phyloP scores from a whole-genome alignment of 768 basidiomycete species.

The Mycena kentingensis region DNA sequence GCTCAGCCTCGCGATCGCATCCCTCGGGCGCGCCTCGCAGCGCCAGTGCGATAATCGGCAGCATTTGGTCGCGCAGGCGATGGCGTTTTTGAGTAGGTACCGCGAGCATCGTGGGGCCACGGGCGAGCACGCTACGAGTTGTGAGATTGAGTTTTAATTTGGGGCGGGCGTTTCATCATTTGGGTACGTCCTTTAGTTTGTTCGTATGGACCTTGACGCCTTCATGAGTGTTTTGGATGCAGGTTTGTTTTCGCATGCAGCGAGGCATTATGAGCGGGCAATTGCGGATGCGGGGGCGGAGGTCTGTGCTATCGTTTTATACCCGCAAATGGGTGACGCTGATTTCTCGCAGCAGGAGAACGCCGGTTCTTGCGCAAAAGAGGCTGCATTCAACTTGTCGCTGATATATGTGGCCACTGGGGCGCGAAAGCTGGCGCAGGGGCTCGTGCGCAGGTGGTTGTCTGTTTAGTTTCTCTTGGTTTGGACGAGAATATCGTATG shows the following conservation, averaged over 20 bases:
- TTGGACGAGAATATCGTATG: too few relatives aligned
- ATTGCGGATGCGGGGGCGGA: constrained; percentile 59
- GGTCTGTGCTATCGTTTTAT: constrained; percentile 25
- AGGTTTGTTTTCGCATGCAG: constrained; percentile 84
- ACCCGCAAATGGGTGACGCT: neutral
- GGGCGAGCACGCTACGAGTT: constrained; percentile 41
- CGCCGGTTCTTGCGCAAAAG: constrained; percentile 54
- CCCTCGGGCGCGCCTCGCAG: constrained; percentile 88
- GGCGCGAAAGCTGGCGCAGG: constrained; percentile 67
- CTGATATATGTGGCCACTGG: constrained; percentile 82
- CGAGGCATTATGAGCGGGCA: constrained; percentile 80
- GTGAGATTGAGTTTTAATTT: constrained; percentile 95
- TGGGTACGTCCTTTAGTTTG: constrained; percentile 55
- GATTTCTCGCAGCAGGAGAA: constrained; percentile 36
- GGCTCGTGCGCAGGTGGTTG: constrained; percentile 79
- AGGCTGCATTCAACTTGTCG: constrained; percentile 88
- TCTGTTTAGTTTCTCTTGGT: too few relatives aligned
- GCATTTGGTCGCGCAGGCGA: constrained; percentile 77
- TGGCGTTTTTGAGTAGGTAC: constrained; percentile 86
- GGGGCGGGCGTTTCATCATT: constrained; percentile 87
- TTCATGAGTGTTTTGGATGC: neutral
- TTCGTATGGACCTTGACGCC: too few relatives aligned
- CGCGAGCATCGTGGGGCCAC: constrained; percentile 57
- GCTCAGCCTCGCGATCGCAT: constrained; percentile 79
- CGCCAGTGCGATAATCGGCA: constrained; percentile 93